These are phyloP conservation scores for Neolecta irregularis DNA, from an alignment of 1,139 yeast species.

Conservation along the genomic window DNA sequence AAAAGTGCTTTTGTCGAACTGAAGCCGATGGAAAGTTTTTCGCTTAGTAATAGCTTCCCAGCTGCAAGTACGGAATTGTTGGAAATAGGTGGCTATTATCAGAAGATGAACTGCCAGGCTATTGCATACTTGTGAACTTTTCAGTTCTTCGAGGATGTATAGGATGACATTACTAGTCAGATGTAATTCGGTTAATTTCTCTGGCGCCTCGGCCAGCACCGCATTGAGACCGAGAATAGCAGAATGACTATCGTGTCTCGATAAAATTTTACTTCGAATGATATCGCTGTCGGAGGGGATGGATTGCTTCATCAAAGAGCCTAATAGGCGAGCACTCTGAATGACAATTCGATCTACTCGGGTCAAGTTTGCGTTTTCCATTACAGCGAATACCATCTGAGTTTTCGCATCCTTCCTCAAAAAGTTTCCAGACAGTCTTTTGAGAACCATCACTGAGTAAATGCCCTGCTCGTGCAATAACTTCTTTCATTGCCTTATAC, in stretches of 20 bases:
- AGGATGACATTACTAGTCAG: not conserved
- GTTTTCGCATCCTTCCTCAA: conserved; percentile 52
- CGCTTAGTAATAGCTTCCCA: conserved; percentile 47
- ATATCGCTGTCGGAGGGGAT: too few species aligned
- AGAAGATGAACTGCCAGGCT: not conserved
- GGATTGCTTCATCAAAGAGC: too few species aligned
- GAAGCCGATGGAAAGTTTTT: conserved; percentile 14
- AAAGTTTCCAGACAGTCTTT: conserved; percentile 50
- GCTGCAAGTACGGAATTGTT: conserved; percentile 73
- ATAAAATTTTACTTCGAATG: conserved; percentile 1
- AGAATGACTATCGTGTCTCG: conserved; percentile 35
- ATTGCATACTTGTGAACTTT: not conserved
- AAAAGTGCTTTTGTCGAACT: conserved; percentile 26
- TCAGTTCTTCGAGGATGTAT: not conserved
- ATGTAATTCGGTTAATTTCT: conserved; percentile 1
- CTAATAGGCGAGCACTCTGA: too few species aligned
- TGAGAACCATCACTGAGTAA: conserved; percentile 65
- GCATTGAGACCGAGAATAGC: conserved; percentile 64
- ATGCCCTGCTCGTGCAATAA: conserved; percentile 63
- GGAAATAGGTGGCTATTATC: conserved; percentile 27
- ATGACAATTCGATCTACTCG: too few species aligned
- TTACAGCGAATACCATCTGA: conserved; percentile 30
- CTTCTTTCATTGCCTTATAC: conserved; percentile 73
- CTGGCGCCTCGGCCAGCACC: conserved; percentile 25
- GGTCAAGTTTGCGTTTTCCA: too few species aligned